These are phyloP conservation scores for Raffaelea deltoideospora DNA, from an alignment of 2,329 filamentous ascomycete species.

Conservation along the genomic window DNA sequence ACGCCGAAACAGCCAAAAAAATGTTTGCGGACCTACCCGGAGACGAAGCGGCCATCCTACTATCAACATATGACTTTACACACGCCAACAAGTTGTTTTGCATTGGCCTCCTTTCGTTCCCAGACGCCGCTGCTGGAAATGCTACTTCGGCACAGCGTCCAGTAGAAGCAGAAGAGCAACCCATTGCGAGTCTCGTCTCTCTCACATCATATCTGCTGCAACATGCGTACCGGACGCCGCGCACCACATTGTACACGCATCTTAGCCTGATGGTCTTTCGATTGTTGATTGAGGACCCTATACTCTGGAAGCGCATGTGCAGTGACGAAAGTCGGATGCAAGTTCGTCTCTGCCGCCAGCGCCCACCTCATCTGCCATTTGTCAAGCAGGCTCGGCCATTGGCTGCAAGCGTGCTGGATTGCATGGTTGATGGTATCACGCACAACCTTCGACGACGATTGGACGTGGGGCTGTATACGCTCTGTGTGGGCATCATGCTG, in stretches of 20 bases:
- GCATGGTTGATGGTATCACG: conserved; percentile 79
- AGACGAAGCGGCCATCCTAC: conserved; percentile 60
- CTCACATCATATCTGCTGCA: conserved; percentile 86
- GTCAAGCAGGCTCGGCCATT: conserved; percentile 59
- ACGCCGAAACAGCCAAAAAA: conserved; percentile 66
- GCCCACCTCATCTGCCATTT: conserved; percentile 69
- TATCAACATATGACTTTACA: conserved; percentile 84
- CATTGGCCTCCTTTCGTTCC: conserved; percentile 58
- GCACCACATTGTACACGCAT: conserved; percentile 70
- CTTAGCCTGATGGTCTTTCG: conserved; percentile 75
- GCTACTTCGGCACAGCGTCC: neutral
- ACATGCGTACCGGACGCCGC: conserved; percentile 71
- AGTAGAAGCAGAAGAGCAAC: conserved; percentile 37
- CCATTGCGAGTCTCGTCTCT: conserved; percentile 71
- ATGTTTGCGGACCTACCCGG: conserved; percentile 71
- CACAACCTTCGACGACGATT: conserved; percentile 81
- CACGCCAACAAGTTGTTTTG: conserved; percentile 94
- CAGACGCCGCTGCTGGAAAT: conserved; percentile 17
- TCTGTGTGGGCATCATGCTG: conserved; percentile 68
- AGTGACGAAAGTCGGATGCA: conserved; percentile 38
- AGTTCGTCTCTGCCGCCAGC: conserved; percentile 77
- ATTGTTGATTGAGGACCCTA: conserved; percentile 71
- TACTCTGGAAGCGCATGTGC: conserved; percentile 70
- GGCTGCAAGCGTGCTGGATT: conserved; percentile 64
- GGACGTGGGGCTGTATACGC: conserved; percentile 70